Conservation (phyloP, 805 yeast species). For the Metschnikowia continentalis region DNA sequence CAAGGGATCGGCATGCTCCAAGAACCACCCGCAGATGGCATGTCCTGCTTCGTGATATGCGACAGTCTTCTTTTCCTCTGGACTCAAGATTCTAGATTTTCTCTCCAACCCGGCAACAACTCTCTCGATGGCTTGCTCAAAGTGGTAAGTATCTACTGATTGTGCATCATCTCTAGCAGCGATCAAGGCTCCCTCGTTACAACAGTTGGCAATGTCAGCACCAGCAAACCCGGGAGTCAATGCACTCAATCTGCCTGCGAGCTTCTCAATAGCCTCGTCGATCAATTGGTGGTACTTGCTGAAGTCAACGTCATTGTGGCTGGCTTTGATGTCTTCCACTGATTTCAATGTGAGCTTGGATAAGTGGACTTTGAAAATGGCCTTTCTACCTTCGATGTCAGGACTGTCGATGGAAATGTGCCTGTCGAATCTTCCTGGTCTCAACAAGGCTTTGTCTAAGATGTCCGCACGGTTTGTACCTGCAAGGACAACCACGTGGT, state of each 20-base stretch:
- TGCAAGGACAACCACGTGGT: conserved; percentile 94
- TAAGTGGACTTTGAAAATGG: conserved; percentile 84
- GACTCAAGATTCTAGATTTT: conserved; percentile 76
- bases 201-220: conserved; percentile 96
- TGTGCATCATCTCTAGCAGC: conserved; percentile 82
- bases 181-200: conserved; percentile 95
- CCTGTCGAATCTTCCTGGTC: conserved; percentile 98
- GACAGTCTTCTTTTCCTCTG: conserved; percentile 83
- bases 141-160: conserved; percentile 71
- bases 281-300: conserved; percentile 37
- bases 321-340: conserved; percentile 35
- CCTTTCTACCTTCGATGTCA: conserved; percentile 91
- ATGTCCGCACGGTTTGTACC: conserved; percentile 97
- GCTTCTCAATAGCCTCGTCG: conserved; percentile 27
- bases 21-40: conserved; percentile 96
- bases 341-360: conserved; percentile 55
- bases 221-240: conserved; percentile 98
- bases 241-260: conserved; percentile 88
- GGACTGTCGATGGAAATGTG: conserved; percentile 91
- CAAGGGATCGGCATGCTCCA: conserved; percentile 87
- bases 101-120: conserved; percentile 95
- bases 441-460: conserved; percentile 83
- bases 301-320: conserved; percentile 36
- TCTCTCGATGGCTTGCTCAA: conserved; percentile 95
- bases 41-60: conserved; percentile 99